These are phyloP conservation scores for Sicyos baderoa DNA, from an alignment of 306 rosid species.

Conservation along the genomic window DNA sequence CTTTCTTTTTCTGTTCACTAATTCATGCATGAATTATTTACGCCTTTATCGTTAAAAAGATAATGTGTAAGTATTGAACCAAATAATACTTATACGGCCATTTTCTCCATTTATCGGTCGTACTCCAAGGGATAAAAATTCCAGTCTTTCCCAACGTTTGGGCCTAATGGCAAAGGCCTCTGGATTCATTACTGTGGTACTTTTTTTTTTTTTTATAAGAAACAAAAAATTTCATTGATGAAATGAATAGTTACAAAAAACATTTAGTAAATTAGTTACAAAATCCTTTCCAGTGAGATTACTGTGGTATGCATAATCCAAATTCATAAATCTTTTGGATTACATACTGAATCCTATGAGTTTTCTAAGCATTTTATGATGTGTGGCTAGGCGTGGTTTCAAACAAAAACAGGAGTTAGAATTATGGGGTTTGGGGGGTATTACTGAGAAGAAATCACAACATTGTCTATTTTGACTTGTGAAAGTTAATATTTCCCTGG, in stretches of 20 bases:
- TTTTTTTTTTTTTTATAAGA: no score
- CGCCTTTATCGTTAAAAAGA: background rate
- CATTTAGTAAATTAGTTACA: no score
- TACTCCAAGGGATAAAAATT: background rate
- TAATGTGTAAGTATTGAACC: constrained; percentile 2
- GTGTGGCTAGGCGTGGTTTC: background rate
- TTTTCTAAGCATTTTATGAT: background rate
- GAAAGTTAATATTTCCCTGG: no score
- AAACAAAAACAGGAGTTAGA: background rate
- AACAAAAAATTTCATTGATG: no score
- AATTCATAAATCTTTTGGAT: background rate
- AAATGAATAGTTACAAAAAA: no score
- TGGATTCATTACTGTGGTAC: background rate
- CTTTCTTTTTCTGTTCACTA: background rate
- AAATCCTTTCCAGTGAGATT: no score
- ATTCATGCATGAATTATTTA: background rate
- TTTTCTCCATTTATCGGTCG: no score
- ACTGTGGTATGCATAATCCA: no score
- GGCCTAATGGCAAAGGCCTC: constrained; percentile 2
- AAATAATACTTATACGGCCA: background rate
- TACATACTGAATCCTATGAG: background rate
- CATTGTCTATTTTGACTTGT: no score
- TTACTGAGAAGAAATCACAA: background rate
- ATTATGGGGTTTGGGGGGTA: background rate
- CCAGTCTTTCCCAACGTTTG: background rate